phyloP scores from a whole-genome alignment of 768 basidiomycete genomes.

The Lactarius hengduanensis region DNA sequence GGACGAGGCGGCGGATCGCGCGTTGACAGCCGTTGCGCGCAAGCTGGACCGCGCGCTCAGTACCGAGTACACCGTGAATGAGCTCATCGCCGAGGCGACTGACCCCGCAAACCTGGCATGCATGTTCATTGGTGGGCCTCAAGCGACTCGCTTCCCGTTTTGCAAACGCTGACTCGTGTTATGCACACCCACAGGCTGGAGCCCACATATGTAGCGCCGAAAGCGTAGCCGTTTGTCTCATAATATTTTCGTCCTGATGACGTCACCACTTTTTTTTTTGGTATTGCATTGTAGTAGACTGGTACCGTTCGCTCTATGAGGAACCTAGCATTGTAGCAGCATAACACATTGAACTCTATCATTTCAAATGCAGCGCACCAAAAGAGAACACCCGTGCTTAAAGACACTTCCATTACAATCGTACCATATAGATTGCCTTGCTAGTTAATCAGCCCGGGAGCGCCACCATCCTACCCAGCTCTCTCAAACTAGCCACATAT shows the following conservation, averaged over 20 bases:
- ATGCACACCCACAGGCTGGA: slow-evolving; percentile 39
- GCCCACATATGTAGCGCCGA: slow-evolving; percentile 36
- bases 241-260: background rate
- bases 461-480: background rate
- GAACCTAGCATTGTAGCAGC: background rate
- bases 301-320: too few relatives aligned
- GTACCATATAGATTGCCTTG: slow-evolving; percentile 25
- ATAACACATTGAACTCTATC: background rate
- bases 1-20: slow-evolving; percentile 88
- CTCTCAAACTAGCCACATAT: slow-evolving; percentile 11
- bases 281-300: background rate
- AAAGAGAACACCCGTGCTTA: background rate
- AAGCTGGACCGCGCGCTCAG: slow-evolving; percentile 86
- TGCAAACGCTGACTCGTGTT: slow-evolving; percentile 11
- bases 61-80: slow-evolving; percentile 91
- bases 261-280: background rate
- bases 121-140: slow-evolving; percentile 70
- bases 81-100: slow-evolving; percentile 85
- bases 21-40: slow-evolving; percentile 70
- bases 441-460: slow-evolving; percentile 9
- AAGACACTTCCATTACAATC: slow-evolving; percentile 23
- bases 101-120: slow-evolving; percentile 69
- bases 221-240: background rate
- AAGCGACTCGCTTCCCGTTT: background rate
- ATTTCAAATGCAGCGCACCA: background rate